These are phyloP conservation scores for Dipodascus albidus DNA, from an alignment of 805 yeast genomes.

Conservation along the genomic window DNA sequence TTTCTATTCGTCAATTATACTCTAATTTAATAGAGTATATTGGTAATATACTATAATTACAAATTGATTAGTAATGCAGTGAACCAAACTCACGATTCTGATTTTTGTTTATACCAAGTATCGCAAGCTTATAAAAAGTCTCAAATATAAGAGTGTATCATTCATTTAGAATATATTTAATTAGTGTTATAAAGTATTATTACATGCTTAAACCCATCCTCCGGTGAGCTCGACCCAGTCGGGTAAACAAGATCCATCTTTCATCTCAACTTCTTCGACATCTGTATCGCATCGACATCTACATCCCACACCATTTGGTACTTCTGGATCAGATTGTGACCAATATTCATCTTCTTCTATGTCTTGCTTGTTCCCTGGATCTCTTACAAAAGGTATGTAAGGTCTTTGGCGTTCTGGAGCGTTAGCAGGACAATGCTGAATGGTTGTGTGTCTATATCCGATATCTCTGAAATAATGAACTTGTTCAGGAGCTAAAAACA, in stretches of 20 bases:
- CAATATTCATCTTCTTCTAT: constrained; percentile 29
- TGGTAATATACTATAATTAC: too few species aligned
- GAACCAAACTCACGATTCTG: background rate
- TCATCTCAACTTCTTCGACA: constrained; percentile 23
- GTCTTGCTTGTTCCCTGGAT: constrained; percentile 25
- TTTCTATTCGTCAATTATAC: too few species aligned
- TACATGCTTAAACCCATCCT: constrained; percentile 17
- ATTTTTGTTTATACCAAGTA: too few species aligned
- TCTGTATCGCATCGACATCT: constrained; percentile 67
- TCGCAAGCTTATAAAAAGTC: background rate
- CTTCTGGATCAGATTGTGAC: constrained; percentile 27
- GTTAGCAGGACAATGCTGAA: constrained; percentile 76
- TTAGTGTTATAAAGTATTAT: background rate
- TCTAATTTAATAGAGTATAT: too few species aligned
- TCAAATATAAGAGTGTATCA: background rate
- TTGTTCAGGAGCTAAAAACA: constrained; percentile 56
- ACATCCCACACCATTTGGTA: constrained; percentile 59
- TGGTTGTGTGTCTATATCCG: constrained; percentile 74
- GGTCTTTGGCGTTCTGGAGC: constrained; percentile 39
- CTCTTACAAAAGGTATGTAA: constrained; percentile 24
- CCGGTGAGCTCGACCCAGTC: constrained; percentile 25
- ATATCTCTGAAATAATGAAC: constrained; percentile 88
- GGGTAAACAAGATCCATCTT: constrained; percentile 23
- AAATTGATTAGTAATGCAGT: background rate
- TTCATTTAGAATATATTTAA: too few species aligned